phyloP scores from a whole-genome alignment of 768 basidiomycete species.

The Butyriboletus loyo region DNA sequence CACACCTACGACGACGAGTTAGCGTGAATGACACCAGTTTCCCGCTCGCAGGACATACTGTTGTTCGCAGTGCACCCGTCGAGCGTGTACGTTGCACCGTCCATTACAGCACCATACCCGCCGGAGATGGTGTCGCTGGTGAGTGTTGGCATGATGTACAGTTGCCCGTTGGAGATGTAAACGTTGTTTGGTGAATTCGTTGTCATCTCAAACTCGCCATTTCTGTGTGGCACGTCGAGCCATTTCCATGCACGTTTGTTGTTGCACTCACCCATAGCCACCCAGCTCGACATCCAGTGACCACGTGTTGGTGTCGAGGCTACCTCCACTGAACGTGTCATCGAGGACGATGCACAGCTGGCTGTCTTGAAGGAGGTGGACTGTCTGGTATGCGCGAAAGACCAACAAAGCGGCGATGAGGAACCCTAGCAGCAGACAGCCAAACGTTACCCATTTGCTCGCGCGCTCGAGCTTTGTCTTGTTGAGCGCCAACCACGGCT shows the following conservation, averaged over 20 bases:
- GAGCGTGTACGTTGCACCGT: constrained; percentile 39
- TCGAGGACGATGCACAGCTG: constrained; percentile 45
- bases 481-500: constrained; percentile 44
- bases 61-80: constrained; percentile 33
- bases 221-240: constrained; percentile 22
- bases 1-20: constrained; percentile 8
- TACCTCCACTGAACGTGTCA: constrained; percentile 43
- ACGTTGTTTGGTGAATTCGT: constrained; percentile 39
- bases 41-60: neutral
- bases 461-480: constrained; percentile 25
- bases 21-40: neutral
- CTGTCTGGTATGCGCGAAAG: constrained; percentile 43
- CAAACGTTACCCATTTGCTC: constrained; percentile 50
- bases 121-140: constrained; percentile 45
- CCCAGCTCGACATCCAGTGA: constrained; percentile 49
- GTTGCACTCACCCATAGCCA: constrained; percentile 43
- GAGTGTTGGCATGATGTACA: constrained; percentile 60
- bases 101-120: constrained; percentile 35
- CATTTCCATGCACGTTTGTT: neutral
- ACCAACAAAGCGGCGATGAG: constrained; percentile 40
- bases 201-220: constrained; percentile 58
- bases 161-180: constrained; percentile 45
- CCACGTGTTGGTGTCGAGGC: constrained; percentile 46
- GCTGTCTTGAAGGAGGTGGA: constrained; percentile 33
- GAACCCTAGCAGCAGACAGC: constrained; percentile 41